These are phyloP conservation scores for Mycena epipterygia DNA, from an alignment of 768 basidiomycete genomes.

Conservation along the genomic window DNA sequence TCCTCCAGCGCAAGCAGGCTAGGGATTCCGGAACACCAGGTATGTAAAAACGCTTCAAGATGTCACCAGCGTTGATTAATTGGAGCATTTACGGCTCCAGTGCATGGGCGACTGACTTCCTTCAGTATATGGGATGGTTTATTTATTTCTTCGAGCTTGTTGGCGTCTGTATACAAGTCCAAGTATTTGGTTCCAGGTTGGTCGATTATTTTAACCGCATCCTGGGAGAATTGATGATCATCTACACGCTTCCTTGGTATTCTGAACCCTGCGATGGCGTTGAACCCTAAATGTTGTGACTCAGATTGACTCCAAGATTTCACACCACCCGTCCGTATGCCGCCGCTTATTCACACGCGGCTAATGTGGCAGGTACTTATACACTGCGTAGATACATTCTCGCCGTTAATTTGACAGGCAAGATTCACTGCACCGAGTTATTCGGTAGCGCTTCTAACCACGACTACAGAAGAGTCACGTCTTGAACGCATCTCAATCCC, in stretches of 20 bases:
- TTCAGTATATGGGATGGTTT: too few relatives aligned
- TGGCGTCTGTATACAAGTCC: too few relatives aligned
- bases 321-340: neutral
- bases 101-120: too few relatives aligned
- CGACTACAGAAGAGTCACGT: neutral
- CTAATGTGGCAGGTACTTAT: neutral
- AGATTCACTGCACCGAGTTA: neutral
- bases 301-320: neutral
- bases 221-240: neutral
- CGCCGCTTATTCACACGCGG: neutral
- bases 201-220: neutral
- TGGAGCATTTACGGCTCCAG: too few relatives aligned
- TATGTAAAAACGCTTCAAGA: too few relatives aligned
- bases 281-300: neutral
- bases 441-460: neutral
- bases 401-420: neutral
- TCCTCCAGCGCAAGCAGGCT: too few relatives aligned
- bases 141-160: too few relatives aligned
- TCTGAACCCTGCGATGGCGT: too few relatives aligned
- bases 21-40: too few relatives aligned
- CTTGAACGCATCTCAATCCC: neutral
- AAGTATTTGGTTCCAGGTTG: neutral
- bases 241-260: neutral
- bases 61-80: too few relatives aligned
- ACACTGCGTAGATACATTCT: neutral